Base-by-base conservation (phyloP, 768 basidiomycete genomes). In the Amylocystis lapponica region DNA sequence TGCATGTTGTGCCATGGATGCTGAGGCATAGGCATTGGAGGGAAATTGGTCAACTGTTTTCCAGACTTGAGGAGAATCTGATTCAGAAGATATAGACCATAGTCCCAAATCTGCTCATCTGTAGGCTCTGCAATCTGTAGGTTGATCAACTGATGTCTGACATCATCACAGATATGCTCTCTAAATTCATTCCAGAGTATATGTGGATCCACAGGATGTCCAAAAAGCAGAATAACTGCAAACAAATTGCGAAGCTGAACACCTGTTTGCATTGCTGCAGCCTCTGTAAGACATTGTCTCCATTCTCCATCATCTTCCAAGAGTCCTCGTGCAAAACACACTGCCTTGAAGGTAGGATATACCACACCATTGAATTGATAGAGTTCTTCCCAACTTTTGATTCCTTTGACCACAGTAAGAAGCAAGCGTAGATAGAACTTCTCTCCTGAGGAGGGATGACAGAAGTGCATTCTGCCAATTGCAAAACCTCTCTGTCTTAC, bases 291-390 rank as follows among this genome's bases (percentile, higher is more conserved):
- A 50, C 73, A 72, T 17, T 37, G 43, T 14, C 60, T 51, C 51
- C 71, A 61, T 46, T 76, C 75, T 29, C 64, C 55, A 33, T 68
- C 59, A 64, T 74, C 66, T 27, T 61, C 62, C 4, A 78, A 56
- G 0, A 78, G 62, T 1, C 70, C 72, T 5, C 40, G 36, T 17
- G 63, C 62, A 13, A 58, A n/a, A 41, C 74, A 77, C 2, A 72
- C 71, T 1, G 62, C 66, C 25, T 59, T 53, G 37, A 68, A 76
- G 1, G 65, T 66, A 0, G 47, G 39, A 56, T 61, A 50, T 0
- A 50, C 10, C 0, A 43, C 27, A 2, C 52, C 59, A 26, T 66
- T 37, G 10, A 61, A 44, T 16, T 62, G 61, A 0, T 50, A 40
- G 1, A 69, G 39, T 46, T 54, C 45, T 20, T 47, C 43, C 21